Base-by-base conservation (phyloP, 2,329 filamentous ascomycete genomes). In the Elsinoe ampelina region DNA sequence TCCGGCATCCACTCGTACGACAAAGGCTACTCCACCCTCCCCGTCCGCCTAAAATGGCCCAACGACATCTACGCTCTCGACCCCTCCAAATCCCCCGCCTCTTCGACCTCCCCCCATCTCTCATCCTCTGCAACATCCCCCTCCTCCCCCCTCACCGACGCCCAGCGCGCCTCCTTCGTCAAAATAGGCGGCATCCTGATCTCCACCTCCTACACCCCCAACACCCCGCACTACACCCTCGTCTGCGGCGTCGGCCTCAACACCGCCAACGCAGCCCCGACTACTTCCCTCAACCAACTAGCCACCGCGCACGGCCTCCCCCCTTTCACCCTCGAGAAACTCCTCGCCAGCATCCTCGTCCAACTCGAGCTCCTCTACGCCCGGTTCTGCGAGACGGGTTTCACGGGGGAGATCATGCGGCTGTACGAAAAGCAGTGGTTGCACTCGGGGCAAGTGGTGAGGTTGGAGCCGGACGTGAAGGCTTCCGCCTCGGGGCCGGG, bases 181-280 rank as follows among this genome's bases (percentile, higher is more conserved):
- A 98, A 98, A 67, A 91, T 98, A 55, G 89, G 89, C 55, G 93
- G 93, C 5, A 93, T 98, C 60, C 79, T 97, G 2, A 87, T 95
- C 5, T 95, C 95, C 68, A 93, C 88, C 60, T 83, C 84, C 58
- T 97, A 93, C 73, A 81, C 80, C 5, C 79, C 81, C 5, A 83
- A 83, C 22, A 56, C 54, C 12, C 54, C 54, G n/a, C 80, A 83
- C 61, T 97, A 95, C 71, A 87, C 92, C 61, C 81, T 95, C 39
- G 84, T 97, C 15, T 80, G 92, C 2, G 93, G 93, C 22, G 71
- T 77, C 62, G 93, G 93, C 1, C 69, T 98, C 63, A 98, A 98
- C 70, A 83, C 89, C 13, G 83, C 83, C 56, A 96, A 97, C 68
- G 77, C 81, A 1, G 83, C 85, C 0, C 93, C 93, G 0, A 97